Evolutionary conservation across 2,329 filamentous ascomycete genomes (phyloP).

Genomic region (Aspergillus alliaceus): DNA sequence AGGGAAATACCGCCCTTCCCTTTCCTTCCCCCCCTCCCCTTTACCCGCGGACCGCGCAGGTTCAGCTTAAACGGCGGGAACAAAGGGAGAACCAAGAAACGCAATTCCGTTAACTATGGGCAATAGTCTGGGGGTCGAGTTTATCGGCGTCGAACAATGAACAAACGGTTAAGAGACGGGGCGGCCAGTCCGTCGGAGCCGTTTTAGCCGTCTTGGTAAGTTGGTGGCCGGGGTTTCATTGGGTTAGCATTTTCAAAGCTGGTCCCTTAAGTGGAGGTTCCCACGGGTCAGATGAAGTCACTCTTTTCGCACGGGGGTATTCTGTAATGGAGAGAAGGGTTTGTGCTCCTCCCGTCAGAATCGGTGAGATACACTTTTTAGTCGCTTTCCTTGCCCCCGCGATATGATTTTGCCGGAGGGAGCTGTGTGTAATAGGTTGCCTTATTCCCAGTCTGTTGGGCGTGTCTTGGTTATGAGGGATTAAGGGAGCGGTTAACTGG

Average conservation of each 20-base stretch:
- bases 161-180: not conserved
- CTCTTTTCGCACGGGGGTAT: not conserved
- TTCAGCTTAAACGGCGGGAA: not conserved
- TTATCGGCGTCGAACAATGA: not conserved
- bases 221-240: too few species aligned
- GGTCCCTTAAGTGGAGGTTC: not conserved
- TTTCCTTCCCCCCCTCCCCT: not conserved
- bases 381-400: too few species aligned
- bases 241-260: too few species aligned
- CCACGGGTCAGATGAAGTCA: not conserved
- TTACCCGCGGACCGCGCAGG: not conserved
- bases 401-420: too few species aligned
- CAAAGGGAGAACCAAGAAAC: not conserved
- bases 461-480: not conserved
- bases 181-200: not conserved
- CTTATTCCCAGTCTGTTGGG: not conserved
- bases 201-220: not conserved
- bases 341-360: too few species aligned
- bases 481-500: too few species aligned
- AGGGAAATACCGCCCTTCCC: too few species aligned
- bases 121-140: not conserved
- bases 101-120: too few species aligned
- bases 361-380: too few species aligned
- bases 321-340: not conserved
- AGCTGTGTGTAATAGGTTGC: not conserved